A percentile compares a stretch with the other conserved stretches of the same genome.
These are phyloP conservation scores for Aspergillus bertholletiae DNA, from an alignment of 495 filamentous ascomycete species.

Conservation along the genomic window DNA sequence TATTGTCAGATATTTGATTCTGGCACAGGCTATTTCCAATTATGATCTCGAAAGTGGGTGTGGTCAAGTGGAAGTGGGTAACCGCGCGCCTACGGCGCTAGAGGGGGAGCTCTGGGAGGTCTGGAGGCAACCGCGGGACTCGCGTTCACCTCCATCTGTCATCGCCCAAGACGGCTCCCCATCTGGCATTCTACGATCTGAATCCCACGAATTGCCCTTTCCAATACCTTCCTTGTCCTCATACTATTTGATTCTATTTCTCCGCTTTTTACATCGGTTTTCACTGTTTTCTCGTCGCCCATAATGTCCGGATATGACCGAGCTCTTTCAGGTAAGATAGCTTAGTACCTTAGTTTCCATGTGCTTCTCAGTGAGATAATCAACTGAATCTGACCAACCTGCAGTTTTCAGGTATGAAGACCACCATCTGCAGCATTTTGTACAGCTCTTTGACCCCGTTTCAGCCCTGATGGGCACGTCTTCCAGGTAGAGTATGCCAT, in stretches of 20 bases:
- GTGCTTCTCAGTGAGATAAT: constrained; percentile 39
- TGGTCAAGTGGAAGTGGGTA: too few species aligned
- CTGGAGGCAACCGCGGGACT: constrained; percentile 25
- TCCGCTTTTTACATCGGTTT: background rate
- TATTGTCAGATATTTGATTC: too few species aligned
- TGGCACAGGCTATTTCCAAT: too few species aligned
- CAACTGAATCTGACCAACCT: constrained; percentile 49
- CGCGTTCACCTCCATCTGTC: constrained; percentile 26
- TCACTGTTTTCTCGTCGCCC: constrained; percentile 12
- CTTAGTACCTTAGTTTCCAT: constrained; percentile 23
- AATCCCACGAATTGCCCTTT: constrained; percentile 18
- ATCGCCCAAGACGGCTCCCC: constrained; percentile 15
- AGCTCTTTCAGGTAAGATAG: constrained; percentile 82
- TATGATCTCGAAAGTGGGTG: too few species aligned
- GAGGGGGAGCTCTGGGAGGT: constrained; percentile 22
- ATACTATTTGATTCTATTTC: background rate
- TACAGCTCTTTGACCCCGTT: constrained; percentile 24
- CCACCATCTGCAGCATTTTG: background rate
- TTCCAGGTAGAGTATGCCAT: constrained; percentile 99
- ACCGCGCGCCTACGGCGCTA: constrained; percentile 24
- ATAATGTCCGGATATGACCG: constrained; percentile 92
- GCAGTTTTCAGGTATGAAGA: constrained; percentile 27
- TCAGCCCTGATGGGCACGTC: constrained; percentile 95
- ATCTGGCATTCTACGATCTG: constrained; percentile 9
- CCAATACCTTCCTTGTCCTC: constrained; percentile 1